Conservation (phyloP, 164 flowering plant genomes). For the Aristolochia fimbriata region DNA sequence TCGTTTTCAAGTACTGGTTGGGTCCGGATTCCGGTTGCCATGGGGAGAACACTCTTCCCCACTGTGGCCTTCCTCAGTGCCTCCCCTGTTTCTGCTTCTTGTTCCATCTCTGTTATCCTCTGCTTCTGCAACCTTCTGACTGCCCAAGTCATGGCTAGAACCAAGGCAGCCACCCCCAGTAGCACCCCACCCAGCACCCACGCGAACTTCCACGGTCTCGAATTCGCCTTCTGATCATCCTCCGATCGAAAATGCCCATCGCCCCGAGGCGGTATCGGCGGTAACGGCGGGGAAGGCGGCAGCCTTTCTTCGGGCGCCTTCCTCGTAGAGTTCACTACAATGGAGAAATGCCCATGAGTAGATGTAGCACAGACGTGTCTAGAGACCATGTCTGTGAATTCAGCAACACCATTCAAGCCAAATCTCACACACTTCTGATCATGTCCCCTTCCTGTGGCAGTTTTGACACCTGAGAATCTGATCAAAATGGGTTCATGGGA, state of each 20-base stretch:
- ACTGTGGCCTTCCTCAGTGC: conserved; percentile 11
- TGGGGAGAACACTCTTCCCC: conserved; percentile 13
- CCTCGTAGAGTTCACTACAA: conserved; percentile 29
- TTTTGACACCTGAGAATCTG: conserved; percentile 20
- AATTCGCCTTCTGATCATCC: conserved; percentile 10
- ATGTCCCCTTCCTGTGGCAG: conserved; percentile 28
- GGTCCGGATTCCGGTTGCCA: conserved; percentile 17
- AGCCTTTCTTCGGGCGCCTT: conserved; percentile 27
- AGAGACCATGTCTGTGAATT: conserved; percentile 27
- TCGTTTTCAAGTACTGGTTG: conserved; percentile 18
- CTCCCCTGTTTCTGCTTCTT: conserved; percentile 61
- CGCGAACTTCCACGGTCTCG: conserved; percentile 37
- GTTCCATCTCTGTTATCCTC: conserved; percentile 57
- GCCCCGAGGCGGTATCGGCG: conserved; percentile 4
- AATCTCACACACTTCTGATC: conserved; percentile 51
- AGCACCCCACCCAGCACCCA: conserved; percentile 43
- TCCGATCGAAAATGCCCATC: conserved; percentile 4
- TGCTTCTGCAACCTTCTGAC: conserved; percentile 23
- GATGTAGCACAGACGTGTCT: conserved; percentile 35
- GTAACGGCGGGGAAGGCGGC: too few relatives aligned
- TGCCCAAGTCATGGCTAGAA: conserved; percentile 17
- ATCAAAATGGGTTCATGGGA: conserved; percentile 36
- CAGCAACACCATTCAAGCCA: conserved; percentile 36
- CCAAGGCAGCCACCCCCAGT: conserved; percentile 14
- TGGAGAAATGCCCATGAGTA: conserved; percentile 70